phyloP scores from a whole-genome alignment of 176 grass and related monocot genomes.

The Microstegium vimineum region DNA sequence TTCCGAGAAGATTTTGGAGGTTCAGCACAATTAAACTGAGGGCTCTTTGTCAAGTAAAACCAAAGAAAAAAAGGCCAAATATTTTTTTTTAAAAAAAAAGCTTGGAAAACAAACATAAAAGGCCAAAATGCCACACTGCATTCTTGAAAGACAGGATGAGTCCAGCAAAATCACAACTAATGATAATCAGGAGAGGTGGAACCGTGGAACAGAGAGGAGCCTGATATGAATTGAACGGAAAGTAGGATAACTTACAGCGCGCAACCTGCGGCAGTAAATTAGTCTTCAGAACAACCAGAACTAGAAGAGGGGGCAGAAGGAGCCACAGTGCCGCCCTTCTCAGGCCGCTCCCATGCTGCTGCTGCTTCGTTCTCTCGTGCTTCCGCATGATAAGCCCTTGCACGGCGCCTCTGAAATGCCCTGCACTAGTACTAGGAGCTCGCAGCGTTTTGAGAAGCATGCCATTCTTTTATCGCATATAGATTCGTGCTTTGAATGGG shows the following conservation, averaged over 20 bases:
- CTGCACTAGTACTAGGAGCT: neutral
- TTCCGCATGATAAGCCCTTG: neutral
- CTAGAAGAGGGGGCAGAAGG: slow-evolving; percentile 17
- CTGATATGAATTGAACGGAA: too few species aligned
- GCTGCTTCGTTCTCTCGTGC: slow-evolving; percentile 1
- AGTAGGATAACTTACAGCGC: neutral
- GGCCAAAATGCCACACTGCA: neutral
- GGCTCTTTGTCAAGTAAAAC: neutral
- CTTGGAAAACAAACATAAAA: neutral
- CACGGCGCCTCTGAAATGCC: neutral
- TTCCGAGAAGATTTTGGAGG: neutral
- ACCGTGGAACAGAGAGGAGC: neutral
- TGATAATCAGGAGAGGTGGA: neutral
- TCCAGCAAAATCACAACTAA: neutral
- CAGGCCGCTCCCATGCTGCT: neutral
- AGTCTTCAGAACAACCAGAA: slow-evolving; percentile 25
- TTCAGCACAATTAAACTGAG: neutral
- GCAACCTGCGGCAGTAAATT: slow-evolving; percentile 21
- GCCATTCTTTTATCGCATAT: neutral
- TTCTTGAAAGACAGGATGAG: neutral
- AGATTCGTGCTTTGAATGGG: neutral
- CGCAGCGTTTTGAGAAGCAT: neutral
- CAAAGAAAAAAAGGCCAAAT: neutral
- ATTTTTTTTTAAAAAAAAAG: neutral
- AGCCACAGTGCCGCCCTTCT: slow-evolving; percentile 10